Base-by-base conservation (phyloP, 345 rosid species). In the Adansonia digitata region DNA sequence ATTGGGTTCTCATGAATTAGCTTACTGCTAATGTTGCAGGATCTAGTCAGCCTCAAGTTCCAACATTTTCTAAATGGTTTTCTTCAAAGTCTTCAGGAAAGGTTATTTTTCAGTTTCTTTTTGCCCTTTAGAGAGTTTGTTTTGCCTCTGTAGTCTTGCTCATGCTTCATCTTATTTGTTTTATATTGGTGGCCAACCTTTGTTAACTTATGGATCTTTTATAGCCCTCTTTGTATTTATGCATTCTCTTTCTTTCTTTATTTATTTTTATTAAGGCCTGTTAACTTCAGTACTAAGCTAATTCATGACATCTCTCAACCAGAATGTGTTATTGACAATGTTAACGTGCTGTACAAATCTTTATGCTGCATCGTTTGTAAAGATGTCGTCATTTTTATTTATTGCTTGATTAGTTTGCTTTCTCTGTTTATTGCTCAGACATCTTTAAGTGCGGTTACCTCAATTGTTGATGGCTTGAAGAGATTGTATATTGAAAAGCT, bases 381-480 rank as follows among this genome's bases (percentile, higher is more conserved):
- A 22, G 12, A 17, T 22, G 22, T 22, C 52, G 22, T 40, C 9
- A 20, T 74, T 61, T 37, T 4, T 4, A 52, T 43, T 67, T 53
- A 35, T n/a, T 27, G 60, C 10, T 26, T 59, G 53, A 63, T 53
- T 39, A 29, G 7, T 60, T 62, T 40, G 24, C 11, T 59, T 26
- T 63, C 29, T 37, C 59, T 27, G 40, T 60, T 65, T 79, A 29
- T 51, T 72, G 45, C 56, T 73, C 66, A 88, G 84, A 80, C 81
- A 75, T 89, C 93, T 45, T 80, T 84, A 61, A 83, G 71, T 70
- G 80, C 90, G 4, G 98, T 93, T 73, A 90, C 97, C 73, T 93
- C 99, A 27, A 90, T 95, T 60, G 82, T 89, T 13, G 98, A 95
- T 78, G 98, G 99, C 59, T 82, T 95, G 87, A 95, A 93, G 88